Evolutionary conservation across 345 rosid species (phyloP).

Genomic region (Erucastrum elatum): DNA sequence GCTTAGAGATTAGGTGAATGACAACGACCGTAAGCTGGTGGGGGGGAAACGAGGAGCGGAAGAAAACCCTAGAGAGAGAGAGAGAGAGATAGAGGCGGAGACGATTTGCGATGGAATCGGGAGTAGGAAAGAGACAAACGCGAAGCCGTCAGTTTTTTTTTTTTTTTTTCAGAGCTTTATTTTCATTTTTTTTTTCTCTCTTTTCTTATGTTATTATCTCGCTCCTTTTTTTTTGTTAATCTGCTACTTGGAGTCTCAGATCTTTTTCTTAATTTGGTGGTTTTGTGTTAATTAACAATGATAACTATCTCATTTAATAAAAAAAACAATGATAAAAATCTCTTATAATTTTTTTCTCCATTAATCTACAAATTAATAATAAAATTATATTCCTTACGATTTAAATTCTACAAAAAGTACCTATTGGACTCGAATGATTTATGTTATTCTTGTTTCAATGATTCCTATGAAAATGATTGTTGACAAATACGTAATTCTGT

Average conservation of each 20-base stretch:
- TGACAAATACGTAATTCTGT: background rate
- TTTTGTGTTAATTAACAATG: background rate
- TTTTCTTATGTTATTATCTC: slow-evolving; percentile 18
- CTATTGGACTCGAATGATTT: too few species aligned
- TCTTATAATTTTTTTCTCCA: background rate
- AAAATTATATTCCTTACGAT: background rate
- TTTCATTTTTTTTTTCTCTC: background rate
- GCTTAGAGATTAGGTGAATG: slow-evolving; percentile 27
- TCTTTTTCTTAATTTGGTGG: background rate
- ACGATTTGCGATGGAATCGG: slow-evolving; percentile 19
- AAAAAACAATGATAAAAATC: too few species aligned
- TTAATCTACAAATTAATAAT: background rate
- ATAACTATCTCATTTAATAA: too few species aligned
- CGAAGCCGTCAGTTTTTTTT: slow-evolving; percentile 32
- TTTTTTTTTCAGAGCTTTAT: slow-evolving; percentile 15
- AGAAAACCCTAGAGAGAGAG: slow-evolving; percentile 20
- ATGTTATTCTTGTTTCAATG: background rate
- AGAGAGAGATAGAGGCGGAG: slow-evolving; percentile 24
- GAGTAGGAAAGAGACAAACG: slow-evolving; percentile 20
- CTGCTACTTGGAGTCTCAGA: slow-evolving; percentile 4
- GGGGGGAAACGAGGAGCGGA: background rate
- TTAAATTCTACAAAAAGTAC: too few species aligned
- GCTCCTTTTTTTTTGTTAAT: background rate
- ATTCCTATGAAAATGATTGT: background rate
- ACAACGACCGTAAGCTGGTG: slow-evolving; percentile 9